These are phyloP conservation scores for Neonectria neomacrospora DNA, from an alignment of 2,329 filamentous ascomycete genomes.

Conservation along the genomic window DNA sequence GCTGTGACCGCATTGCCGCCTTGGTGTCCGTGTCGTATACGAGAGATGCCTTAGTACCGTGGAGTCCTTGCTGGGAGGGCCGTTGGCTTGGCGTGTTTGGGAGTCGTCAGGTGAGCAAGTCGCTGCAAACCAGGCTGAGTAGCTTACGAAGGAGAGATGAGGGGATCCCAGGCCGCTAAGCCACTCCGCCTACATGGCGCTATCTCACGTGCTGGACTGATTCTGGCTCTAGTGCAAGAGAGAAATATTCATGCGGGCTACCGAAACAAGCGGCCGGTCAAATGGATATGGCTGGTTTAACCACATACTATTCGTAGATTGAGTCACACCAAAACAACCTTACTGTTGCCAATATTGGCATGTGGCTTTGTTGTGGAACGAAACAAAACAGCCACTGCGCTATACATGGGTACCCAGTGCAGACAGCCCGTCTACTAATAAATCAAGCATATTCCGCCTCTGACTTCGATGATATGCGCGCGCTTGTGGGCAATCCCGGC, in stretches of 20 bases:
- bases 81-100: neutral
- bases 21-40: neutral
- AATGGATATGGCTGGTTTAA: neutral
- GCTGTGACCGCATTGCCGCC: conserved; percentile 33
- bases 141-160: neutral
- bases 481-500: too few relatives aligned
- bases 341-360: neutral
- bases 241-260: neutral
- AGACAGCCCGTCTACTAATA: too few relatives aligned
- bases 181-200: neutral
- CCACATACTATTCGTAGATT: too few relatives aligned
- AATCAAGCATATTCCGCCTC: too few relatives aligned
- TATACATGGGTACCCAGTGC: too few relatives aligned
- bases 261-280: neutral
- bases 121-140: neutral
- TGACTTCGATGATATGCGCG: too few relatives aligned
- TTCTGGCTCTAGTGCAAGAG: neutral
- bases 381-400: too few relatives aligned
- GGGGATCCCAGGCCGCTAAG: neutral
- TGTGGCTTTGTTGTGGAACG: too few relatives aligned
- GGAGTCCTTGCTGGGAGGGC: neutral
- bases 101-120: neutral
- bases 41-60: neutral
- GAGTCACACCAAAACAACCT: too few relatives aligned
- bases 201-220: neutral